These are phyloP conservation scores for Leucosporidium yakuticum DNA, from an alignment of 768 basidiomycete species.

Conservation along the genomic window DNA sequence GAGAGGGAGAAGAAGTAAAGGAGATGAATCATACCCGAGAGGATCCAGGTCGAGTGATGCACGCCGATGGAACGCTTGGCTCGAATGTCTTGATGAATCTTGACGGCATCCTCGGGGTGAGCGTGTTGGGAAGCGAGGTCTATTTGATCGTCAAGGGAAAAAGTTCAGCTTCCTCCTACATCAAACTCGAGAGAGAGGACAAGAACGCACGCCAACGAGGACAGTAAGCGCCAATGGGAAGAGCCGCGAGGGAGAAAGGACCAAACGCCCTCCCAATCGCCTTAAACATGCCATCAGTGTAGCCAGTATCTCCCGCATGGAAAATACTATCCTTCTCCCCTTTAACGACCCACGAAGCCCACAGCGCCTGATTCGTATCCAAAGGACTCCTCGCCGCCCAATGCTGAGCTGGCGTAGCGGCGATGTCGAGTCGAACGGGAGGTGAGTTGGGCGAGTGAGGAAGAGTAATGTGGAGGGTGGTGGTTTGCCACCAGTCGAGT, in stretches of 20 bases:
- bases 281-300: slow-evolving; percentile 39
- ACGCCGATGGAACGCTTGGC: background rate
- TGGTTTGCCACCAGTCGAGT: slow-evolving; percentile 44
- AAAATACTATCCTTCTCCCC: slow-evolving; percentile 33
- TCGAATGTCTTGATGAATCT: background rate
- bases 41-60: background rate
- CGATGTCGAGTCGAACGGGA: slow-evolving; percentile 5
- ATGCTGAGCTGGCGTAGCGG: slow-evolving; percentile 37
- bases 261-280: slow-evolving; percentile 41
- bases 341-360: slow-evolving; percentile 41
- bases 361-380: slow-evolving; percentile 43
- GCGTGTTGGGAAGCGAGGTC: too few species aligned
- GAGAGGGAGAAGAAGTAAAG: too few species aligned
- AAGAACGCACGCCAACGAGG: slow-evolving; percentile 40
- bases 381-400: slow-evolving; percentile 41
- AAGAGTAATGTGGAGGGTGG: slow-evolving; percentile 25
- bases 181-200: slow-evolving; percentile 9
- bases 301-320: slow-evolving; percentile 43
- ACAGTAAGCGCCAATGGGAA: slow-evolving; percentile 43
- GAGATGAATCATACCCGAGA: background rate
- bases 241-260: slow-evolving; percentile 36
- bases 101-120: background rate
- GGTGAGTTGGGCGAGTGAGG: slow-evolving; percentile 8
- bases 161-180: too few species aligned
- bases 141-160: too few species aligned